Evolutionary conservation across 2,329 filamentous ascomycete species (phyloP), one percentile per base, ranked within the genome.

Genomic region (Aspergillus brunneoviolaceus): DNA sequence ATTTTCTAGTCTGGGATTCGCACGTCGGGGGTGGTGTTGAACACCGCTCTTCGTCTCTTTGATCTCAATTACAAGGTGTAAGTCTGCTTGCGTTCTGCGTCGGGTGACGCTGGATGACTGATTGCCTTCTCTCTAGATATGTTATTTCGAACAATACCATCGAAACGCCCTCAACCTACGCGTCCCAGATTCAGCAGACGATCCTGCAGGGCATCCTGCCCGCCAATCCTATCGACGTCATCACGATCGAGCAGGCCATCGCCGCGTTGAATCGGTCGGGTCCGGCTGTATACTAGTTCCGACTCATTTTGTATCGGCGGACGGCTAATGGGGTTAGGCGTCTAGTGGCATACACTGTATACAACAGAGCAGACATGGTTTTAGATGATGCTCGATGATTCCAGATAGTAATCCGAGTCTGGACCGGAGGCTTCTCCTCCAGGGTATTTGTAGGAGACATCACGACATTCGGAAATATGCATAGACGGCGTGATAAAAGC

Each of bases 11-110:
- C 52, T 19, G 52, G 52, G 10, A 31, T 48, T n/a, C 52, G 58
- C 19, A 60, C 58, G 4, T 60, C 53, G 5, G 58, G 58, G 14
- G 58, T 60, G 4, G 49, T 60, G 25, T 25, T 60, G 4, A 57
- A 39, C 39, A 60, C 58, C 2, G 58, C 54, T 14, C 23, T 51
- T 12, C 58, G 58, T 12, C 42, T 60, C 4, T 60, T 60, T 12
- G 58, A 60, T 31, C 25, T 57, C 19, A 50, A 60, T 45, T 60
- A 57, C 6, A 49, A 53, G 19, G 54, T 60, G 42, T 60, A 60
- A 31, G 39, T 52, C 12, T 16, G 39, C 5, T 45, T 45, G 5
- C 14, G n/a, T n/a, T 6, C 10, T 14, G 33, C 19, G 9, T 4
- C 9, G 14, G 27, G 5, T 23, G 35, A 12, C 6, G 23, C 23